Percentiles rank a stretch among this genome's conserved stretches.
These are phyloP conservation scores for Paecilomyces sp. DNA, from an alignment of 2,329 filamentous ascomycete species.

Conservation along the genomic window DNA sequence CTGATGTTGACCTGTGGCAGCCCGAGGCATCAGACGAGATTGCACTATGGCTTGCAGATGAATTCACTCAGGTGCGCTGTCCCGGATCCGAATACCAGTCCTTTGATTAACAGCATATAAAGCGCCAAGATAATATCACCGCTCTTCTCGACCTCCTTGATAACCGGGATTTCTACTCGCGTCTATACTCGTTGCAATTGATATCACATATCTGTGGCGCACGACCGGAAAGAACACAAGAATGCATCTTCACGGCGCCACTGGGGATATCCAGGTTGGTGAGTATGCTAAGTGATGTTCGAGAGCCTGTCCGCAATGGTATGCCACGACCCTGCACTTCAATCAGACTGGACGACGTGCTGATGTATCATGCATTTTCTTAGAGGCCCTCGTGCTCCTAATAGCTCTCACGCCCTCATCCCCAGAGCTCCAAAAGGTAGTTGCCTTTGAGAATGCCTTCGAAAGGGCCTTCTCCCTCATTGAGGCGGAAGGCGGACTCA, in stretches of 20 bases:
- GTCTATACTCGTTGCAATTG: constrained; percentile 84
- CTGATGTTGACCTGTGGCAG: constrained; percentile 42
- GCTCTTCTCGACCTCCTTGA: constrained; percentile 85
- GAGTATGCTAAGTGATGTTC: constrained; percentile 70
- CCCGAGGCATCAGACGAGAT: constrained; percentile 94
- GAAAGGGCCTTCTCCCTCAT: constrained; percentile 80
- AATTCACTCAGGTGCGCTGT: constrained; percentile 74
- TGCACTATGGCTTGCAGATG: constrained; percentile 89
- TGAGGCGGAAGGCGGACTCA: constrained; percentile 69
- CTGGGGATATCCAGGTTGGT: constrained; percentile 83
- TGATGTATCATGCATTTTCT: constrained; percentile 10
- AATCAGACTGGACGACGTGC: not conserved
- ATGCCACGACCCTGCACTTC: constrained; percentile 9
- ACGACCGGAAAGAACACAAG: constrained; percentile 83
- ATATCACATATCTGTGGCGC: constrained; percentile 79
- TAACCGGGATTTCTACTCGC: constrained; percentile 77
- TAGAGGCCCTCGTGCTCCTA: constrained; percentile 74
- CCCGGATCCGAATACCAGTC: constrained; percentile 4
- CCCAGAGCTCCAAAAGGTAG: constrained; percentile 83
- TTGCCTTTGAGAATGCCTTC: constrained; percentile 92
- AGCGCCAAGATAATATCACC: constrained; percentile 92
- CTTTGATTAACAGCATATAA: constrained; percentile 44
- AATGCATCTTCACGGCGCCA: constrained; percentile 85
- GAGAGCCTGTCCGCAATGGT: constrained; percentile 80
- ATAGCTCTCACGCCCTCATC: constrained; percentile 83